phyloP scores from a whole-genome alignment of 805 yeast species.

The Hanseniaspora vineae region DNA sequence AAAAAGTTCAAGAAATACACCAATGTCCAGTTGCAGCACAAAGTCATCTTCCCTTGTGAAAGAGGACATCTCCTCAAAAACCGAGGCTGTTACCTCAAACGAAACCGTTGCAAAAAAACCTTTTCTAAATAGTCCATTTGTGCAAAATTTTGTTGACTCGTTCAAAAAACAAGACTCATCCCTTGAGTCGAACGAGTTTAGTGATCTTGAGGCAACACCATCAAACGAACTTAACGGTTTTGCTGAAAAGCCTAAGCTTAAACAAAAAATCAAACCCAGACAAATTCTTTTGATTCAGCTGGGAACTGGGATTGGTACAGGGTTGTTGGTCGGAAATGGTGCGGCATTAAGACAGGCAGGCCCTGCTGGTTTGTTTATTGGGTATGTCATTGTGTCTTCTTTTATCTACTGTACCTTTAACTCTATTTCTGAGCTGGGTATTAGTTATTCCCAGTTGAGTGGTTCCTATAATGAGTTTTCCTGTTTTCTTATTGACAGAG shows the following conservation, averaged over 20 bases:
- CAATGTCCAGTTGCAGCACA: too few relatives aligned
- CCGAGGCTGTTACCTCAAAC: neutral
- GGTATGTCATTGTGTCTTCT: constrained; percentile 46
- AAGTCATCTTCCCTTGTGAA: too few relatives aligned
- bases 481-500: constrained; percentile 50
- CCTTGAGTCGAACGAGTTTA: constrained; percentile 12
- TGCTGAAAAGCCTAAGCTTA: constrained; percentile 29
- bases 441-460: constrained; percentile 42
- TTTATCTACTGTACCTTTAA: constrained; percentile 48
- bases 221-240: constrained; percentile 26
- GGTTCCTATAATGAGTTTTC: constrained; percentile 51
- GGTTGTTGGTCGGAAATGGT: constrained; percentile 60
- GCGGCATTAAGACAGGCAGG: constrained; percentile 45
- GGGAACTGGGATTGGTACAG: constrained; percentile 67
- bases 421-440: constrained; percentile 59
- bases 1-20: too few relatives aligned
- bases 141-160: constrained; percentile 28
- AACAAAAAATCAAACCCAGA: constrained; percentile 27
- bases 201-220: constrained; percentile 25
- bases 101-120: neutral
- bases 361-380: constrained; percentile 47
- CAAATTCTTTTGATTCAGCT: constrained; percentile 66
- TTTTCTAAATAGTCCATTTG: neutral
- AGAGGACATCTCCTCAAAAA: neutral
- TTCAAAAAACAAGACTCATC: constrained; percentile 26